Conservation (phyloP, 805 yeast genomes). For the Hanseniaspora lachancei region DNA sequence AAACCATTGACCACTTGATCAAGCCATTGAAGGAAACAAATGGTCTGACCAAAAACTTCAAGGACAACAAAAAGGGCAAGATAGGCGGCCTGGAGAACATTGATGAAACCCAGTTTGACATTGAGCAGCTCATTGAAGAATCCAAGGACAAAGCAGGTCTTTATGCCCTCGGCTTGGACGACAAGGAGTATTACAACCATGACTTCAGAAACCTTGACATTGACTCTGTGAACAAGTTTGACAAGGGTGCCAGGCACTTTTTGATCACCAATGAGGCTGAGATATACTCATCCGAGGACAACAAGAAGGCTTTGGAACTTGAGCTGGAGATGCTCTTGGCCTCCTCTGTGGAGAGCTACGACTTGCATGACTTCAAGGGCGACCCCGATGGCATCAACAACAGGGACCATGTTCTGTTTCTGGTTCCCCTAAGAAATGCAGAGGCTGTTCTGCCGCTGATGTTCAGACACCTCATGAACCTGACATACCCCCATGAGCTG, state of each 20-base stretch:
- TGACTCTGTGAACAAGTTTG: constrained; percentile 26
- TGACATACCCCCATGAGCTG: constrained; percentile 68
- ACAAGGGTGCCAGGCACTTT: constrained; percentile 30
- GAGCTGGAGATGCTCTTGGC: constrained; percentile 32
- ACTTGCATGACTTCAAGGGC: constrained; percentile 46
- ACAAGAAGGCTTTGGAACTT: constrained; percentile 21
- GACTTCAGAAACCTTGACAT: constrained; percentile 28
- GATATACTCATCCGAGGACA: constrained; percentile 21
- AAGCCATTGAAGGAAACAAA: constrained; percentile 4
- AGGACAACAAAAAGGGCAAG: not conserved
- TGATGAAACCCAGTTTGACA: constrained; percentile 2
- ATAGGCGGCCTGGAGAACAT: constrained; percentile 7
- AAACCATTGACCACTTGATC: constrained; percentile 7
- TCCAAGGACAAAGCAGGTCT: constrained; percentile 6
- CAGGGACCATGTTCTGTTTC: constrained; percentile 53
- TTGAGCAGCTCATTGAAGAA: constrained; percentile 3
- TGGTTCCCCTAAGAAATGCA: constrained; percentile 71
- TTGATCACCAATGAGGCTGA: constrained; percentile 28
- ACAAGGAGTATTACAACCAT: constrained; percentile 25
- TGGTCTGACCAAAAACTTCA: not conserved
- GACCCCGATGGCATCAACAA: constrained; percentile 34
- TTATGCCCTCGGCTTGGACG: constrained; percentile 16
- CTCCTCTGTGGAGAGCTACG: constrained; percentile 46
- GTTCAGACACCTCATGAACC: constrained; percentile 72
- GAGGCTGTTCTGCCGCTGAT: constrained; percentile 65